These are phyloP conservation scores for Talaromyces stipitatus DNA, from an alignment of 495 filamentous ascomycete species.

Conservation along the genomic window DNA sequence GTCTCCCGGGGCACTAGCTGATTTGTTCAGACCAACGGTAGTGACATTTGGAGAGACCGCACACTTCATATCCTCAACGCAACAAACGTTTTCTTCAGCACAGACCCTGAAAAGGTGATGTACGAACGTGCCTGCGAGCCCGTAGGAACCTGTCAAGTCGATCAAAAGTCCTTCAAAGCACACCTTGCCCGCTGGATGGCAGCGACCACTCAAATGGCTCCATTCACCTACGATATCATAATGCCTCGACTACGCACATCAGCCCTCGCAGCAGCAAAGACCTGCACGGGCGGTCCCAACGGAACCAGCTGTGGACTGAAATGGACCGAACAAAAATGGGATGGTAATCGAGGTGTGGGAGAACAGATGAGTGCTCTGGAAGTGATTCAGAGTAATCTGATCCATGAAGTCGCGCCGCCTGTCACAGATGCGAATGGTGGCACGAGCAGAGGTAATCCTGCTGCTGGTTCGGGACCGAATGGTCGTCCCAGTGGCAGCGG, in stretches of 20 bases:
- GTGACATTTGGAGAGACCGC: conserved; percentile 50
- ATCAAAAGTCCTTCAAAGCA: conserved; percentile 80
- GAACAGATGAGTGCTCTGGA: conserved; percentile 66
- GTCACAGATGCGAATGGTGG: conserved; percentile 63
- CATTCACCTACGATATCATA: conserved; percentile 53
- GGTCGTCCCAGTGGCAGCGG: too few relatives aligned
- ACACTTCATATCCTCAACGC: conserved; percentile 51
- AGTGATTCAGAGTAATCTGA: conserved; percentile 57
- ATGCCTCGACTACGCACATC: conserved; percentile 60
- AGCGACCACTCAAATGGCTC: conserved; percentile 60
- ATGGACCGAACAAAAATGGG: conserved; percentile 49
- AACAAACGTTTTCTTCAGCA: conserved; percentile 47
- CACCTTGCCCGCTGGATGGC: conserved; percentile 79
- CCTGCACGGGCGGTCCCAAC: conserved; percentile 55
- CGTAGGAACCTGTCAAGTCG: conserved; percentile 55
- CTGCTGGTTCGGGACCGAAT: conserved; percentile 45
- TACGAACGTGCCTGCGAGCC: conserved; percentile 60
- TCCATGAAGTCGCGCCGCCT: conserved; percentile 38
- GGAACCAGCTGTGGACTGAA: conserved; percentile 55
- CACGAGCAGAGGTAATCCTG: conserved; percentile 64
- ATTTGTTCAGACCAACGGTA: conserved; percentile 44
- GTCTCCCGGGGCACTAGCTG: neutral
- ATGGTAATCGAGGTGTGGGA: conserved; percentile 55
- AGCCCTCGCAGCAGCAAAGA: conserved; percentile 57
- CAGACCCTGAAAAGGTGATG: conserved; percentile 46